Evolutionary conservation across 306 rosid genomes (phyloP).

Genomic region (Potentilla sterilis): DNA sequence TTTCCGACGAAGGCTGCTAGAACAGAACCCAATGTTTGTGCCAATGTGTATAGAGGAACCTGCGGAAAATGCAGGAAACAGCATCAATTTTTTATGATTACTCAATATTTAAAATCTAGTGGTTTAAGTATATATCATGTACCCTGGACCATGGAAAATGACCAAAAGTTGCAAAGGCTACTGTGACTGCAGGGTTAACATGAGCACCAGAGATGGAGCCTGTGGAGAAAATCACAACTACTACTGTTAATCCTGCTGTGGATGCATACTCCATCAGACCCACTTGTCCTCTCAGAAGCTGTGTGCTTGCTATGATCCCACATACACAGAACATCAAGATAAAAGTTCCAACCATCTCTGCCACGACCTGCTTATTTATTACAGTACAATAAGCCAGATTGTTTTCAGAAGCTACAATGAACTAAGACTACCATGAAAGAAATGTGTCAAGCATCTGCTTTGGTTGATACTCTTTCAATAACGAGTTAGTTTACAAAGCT

Average conservation of each 20-base stretch:
- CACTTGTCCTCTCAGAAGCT: constrained; percentile 41
- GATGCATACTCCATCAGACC: constrained; percentile 76
- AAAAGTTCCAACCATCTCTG: constrained; percentile 80
- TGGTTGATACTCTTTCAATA: neutral
- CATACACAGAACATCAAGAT: constrained; percentile 71
- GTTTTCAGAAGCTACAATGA: neutral
- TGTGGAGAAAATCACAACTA: constrained; percentile 62
- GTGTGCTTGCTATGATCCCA: constrained; percentile 67
- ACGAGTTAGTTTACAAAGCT: neutral
- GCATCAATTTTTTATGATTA: constrained; percentile 4
- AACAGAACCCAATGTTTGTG: constrained; percentile 68
- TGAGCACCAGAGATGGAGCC: constrained; percentile 82
- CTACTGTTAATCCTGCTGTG: constrained; percentile 79
- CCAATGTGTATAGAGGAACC: constrained; percentile 64
- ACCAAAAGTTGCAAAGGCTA: constrained; percentile 80
- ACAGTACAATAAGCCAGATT: neutral
- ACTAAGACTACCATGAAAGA: neutral
- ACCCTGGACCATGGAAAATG: constrained; percentile 80
- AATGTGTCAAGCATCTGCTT: neutral
- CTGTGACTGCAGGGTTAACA: constrained; percentile 80
- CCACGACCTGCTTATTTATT: constrained; percentile 48
- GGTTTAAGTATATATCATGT: neutral
- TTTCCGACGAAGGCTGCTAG: constrained; percentile 60
- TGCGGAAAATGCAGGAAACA: constrained; percentile 17
- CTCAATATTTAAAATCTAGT: neutral